phyloP scores from a whole-genome alignment of 2,329 filamentous ascomycete species.

The Diaporthe eres region DNA sequence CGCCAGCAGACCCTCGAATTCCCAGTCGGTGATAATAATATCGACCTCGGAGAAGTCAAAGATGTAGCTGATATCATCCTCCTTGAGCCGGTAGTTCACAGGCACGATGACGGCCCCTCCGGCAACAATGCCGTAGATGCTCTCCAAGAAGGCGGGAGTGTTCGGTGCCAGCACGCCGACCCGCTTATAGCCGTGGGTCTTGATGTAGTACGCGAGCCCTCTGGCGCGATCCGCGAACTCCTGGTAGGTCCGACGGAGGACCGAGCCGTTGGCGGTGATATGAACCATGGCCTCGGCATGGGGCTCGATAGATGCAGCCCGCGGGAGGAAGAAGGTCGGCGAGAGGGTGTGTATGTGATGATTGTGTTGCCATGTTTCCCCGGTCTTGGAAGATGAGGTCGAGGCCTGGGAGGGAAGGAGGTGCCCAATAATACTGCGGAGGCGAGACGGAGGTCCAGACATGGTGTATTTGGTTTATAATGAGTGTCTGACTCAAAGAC shows the following conservation, averaged over 20 bases:
- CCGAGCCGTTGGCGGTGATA: constrained; percentile 81
- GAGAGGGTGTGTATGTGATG: constrained; percentile 83
- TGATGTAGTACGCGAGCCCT: constrained; percentile 89
- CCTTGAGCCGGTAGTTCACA: constrained; percentile 76
- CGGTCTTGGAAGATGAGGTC: constrained; percentile 35
- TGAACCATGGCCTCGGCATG: constrained; percentile 89
- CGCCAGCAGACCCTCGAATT: constrained; percentile 80
- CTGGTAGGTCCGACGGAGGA: constrained; percentile 82
- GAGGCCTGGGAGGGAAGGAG: constrained; percentile 48
- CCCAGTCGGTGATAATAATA: constrained; percentile 86
- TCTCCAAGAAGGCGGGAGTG: constrained; percentile 93
- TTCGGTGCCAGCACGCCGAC: constrained; percentile 93
- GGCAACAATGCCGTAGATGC: constrained; percentile 88
- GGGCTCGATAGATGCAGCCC: constrained; percentile 90
- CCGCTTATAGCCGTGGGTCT: constrained; percentile 78
- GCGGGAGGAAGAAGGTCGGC: constrained; percentile 88
- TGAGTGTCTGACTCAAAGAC: background rate
- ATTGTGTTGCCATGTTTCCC: constrained; percentile 57
- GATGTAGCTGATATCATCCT: constrained; percentile 91
- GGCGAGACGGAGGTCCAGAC: constrained; percentile 74
- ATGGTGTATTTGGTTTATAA: constrained; percentile 55
- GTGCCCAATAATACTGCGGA: constrained; percentile 70
- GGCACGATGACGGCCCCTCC: constrained; percentile 84
- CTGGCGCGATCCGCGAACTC: constrained; percentile 88
- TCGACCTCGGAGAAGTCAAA: constrained; percentile 91